These are phyloP conservation scores for Thermomucor indicae-seudaticae DNA, from an alignment of 371 early-diverging fungal species.

Conservation along the genomic window DNA sequence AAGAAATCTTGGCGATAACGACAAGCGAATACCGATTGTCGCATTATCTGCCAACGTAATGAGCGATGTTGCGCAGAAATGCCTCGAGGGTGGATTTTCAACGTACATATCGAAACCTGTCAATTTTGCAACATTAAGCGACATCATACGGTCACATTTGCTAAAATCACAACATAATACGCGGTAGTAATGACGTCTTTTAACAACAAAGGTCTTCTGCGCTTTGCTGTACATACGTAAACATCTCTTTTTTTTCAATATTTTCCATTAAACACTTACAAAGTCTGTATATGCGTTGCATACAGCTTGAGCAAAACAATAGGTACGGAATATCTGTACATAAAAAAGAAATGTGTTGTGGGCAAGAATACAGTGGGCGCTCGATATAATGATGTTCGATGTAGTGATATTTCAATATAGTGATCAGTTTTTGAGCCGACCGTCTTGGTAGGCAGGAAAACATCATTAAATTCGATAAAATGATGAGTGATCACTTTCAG, in stretches of 20 bases:
- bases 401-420: too few relatives aligned
- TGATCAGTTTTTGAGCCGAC: too few relatives aligned
- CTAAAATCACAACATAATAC: constrained; percentile 1
- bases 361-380: too few relatives aligned
- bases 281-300: not conserved
- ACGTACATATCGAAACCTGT: constrained; percentile 64
- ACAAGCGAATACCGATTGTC: constrained; percentile 51
- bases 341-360: too few relatives aligned
- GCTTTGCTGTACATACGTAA: not conserved
- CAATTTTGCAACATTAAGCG: constrained; percentile 58
- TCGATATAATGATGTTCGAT: too few relatives aligned
- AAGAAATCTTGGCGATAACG: constrained; percentile 20
- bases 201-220: not conserved
- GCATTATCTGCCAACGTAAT: constrained; percentile 66
- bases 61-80: constrained; percentile 57
- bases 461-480: too few relatives aligned
- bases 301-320: not conserved
- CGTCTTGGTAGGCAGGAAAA: too few relatives aligned
- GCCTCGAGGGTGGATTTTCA: constrained; percentile 53
- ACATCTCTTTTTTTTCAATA: too few relatives aligned
- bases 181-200: not conserved
- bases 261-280: too few relatives aligned
- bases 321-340: not conserved
- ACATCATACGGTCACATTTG: constrained; percentile 50
- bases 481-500: too few relatives aligned